Evolutionary conservation across 306 rosid species (phyloP).

Genomic region (Corylus americana): DNA sequence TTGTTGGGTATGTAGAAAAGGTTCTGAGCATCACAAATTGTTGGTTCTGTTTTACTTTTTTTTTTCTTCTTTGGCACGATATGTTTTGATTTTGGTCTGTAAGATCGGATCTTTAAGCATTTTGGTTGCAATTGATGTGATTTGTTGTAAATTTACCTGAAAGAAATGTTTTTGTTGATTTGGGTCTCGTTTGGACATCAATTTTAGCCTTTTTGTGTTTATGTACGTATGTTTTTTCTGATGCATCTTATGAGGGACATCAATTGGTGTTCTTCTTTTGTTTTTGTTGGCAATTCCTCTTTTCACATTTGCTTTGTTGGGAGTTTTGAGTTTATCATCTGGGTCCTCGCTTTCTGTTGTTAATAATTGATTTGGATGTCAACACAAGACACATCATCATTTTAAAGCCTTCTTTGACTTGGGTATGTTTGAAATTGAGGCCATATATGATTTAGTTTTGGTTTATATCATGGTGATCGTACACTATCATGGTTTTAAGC

Average conservation of each 20-base stretch:
- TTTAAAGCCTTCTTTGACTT: not conserved
- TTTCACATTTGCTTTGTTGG: constrained; percentile 16
- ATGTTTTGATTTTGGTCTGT: not conserved
- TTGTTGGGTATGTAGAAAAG: too few relatives aligned
- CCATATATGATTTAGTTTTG: not conserved
- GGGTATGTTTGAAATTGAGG: not conserved
- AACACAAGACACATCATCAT: not conserved
- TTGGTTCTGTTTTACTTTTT: not conserved
- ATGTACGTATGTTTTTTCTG: not conserved
- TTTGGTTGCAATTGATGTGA: too few relatives aligned
- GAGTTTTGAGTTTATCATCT: not conserved
- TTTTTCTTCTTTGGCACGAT: not conserved
- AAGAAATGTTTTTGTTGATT: too few relatives aligned
- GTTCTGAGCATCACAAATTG: too few relatives aligned
- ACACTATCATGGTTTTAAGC: not conserved
- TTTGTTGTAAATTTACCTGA: not conserved
- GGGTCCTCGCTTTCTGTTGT: not conserved
- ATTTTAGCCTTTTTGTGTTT: not conserved
- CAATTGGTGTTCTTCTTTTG: not conserved
- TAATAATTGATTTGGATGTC: not conserved
- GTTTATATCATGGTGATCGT: not conserved
- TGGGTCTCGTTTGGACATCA: not conserved
- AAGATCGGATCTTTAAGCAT: constrained; percentile 38
- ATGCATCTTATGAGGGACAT: not conserved
- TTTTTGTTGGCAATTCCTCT: constrained; percentile 3